A percentile compares a stretch with the other conserved stretches of the same genome.
These are phyloP conservation scores for Heracleum sosnowskyi DNA, from an alignment of 129 eudicot genomes.

Conservation along the genomic window DNA sequence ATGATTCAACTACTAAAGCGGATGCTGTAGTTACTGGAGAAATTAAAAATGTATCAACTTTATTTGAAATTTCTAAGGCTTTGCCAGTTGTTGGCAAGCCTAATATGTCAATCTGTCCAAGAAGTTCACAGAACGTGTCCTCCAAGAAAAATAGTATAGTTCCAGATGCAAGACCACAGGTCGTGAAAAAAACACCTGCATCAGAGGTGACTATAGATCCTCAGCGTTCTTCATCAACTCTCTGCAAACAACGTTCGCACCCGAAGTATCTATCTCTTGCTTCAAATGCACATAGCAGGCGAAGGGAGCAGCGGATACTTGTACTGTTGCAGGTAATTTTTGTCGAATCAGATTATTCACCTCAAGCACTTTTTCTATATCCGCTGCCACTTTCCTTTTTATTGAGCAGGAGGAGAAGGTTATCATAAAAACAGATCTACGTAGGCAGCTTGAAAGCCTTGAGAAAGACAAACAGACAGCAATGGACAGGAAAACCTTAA, in stretches of 20 bases:
- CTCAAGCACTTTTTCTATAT: not conserved
- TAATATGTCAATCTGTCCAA: conserved; percentile 13
- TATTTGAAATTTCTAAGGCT: conserved; percentile 18
- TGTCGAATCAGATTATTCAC: conserved; percentile 17
- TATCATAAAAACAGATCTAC: conserved; percentile 66
- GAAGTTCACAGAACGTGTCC: conserved; percentile 24
- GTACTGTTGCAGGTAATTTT: conserved; percentile 61
- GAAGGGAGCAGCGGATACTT: conserved; percentile 74
- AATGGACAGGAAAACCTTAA: conserved; percentile 76
- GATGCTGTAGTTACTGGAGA: conserved; percentile 24
- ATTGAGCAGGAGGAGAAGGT: conserved; percentile 64
- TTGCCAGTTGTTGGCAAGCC: conserved; percentile 18
- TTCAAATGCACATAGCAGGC: conserved; percentile 31
- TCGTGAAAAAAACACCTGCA: conserved; percentile 20
- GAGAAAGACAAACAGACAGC: conserved; percentile 53
- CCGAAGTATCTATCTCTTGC: conserved; percentile 63
- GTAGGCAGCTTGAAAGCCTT: conserved; percentile 57
- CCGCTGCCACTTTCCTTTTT: not conserved
- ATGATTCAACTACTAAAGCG: conserved; percentile 22
- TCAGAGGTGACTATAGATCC: conserved; percentile 22
- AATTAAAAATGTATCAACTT: conserved; percentile 14
- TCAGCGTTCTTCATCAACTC: conserved; percentile 24
- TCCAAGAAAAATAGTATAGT: conserved; percentile 13
- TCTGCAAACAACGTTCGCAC: conserved; percentile 40
- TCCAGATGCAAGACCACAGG: conserved; percentile 31